Evolutionary conservation across 192 early-diverging fungal genomes (phyloP).

Genomic region (Umbelopsis ramanniana): DNA sequence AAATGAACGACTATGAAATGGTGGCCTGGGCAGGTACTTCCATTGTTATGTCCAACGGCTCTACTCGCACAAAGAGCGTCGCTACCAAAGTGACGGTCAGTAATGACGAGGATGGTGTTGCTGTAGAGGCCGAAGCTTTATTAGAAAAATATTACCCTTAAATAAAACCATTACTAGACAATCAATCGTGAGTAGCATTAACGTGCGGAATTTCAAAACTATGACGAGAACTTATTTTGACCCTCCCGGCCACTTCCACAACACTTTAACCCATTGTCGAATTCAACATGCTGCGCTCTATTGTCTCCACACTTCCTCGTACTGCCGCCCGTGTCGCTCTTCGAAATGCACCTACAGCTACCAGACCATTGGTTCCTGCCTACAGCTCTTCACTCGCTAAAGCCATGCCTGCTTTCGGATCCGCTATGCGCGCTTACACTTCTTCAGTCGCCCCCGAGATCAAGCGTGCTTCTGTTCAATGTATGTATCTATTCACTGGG

Average conservation of each 20-base stretch:
- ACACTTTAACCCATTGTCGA: background rate
- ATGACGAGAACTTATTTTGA: too few relatives aligned
- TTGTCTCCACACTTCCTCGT: constrained; percentile 25
- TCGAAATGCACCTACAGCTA: constrained; percentile 11
- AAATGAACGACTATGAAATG: constrained; percentile 52
- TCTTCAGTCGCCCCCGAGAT: background rate
- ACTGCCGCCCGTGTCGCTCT: constrained; percentile 1
- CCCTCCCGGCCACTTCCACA: background rate
- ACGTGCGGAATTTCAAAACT: too few relatives aligned
- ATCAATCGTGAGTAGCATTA: background rate
- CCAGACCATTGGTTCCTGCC: background rate
- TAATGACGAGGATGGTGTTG: constrained; percentile 46
- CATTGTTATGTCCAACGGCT: constrained; percentile 48
- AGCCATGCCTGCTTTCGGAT: background rate
- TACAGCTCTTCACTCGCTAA: background rate
- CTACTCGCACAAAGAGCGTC: constrained; percentile 33
- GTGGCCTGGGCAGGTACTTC: constrained; percentile 42
- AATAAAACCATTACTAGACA: background rate
- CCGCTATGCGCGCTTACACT: constrained; percentile 9
- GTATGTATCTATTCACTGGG: background rate
- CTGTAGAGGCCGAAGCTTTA: constrained; percentile 28
- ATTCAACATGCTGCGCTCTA: constrained; percentile 12
- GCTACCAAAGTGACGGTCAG: constrained; percentile 42
- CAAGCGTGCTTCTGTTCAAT: constrained; percentile 24
- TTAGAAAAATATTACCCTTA: constrained; percentile 13